Base-by-base conservation (phyloP, 179 eudicot genomes). In the Gypsophila paniculata region DNA sequence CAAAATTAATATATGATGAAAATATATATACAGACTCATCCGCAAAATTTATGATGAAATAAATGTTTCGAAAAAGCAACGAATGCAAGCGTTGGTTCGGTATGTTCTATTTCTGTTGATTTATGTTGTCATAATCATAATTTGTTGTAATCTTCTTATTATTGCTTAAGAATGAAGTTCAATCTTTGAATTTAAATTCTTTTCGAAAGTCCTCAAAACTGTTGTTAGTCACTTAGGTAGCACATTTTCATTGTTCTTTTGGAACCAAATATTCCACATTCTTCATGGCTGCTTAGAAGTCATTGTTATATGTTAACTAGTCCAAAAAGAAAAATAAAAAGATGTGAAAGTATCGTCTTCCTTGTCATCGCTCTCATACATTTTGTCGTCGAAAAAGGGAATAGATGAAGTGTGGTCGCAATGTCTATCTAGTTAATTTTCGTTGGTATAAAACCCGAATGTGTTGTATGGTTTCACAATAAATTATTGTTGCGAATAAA, bases 111-210 rank as follows among this genome's bases (percentile, higher is more conserved):
- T 64, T 5, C 23, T 32, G 25, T 68, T 55, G 55, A 34, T n/a
- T n/a, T n/a, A n/a, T n/a, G n/a, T n/a, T n/a, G 61, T 74, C 54
- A 36, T 69, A 57, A 70, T 74, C 54, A 36, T 64, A 57, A 74
- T 74, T 70, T 74, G 75, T 57, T 74, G 66, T 70, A 73, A 69
- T 78, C 53, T 78, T 70, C 61, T 22, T 38, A 21, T 65, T 39
- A 12, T 78, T 73, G 77, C 74, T 73, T 70, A 63, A 74, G 65
- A 69, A 32, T 78, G 74, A 73, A 76, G 71, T 71, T 64, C 49
- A 54, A 76, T 15, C 22, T 21, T 46, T 34, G 42, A 55, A 78
- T 38, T 78, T 34, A 55, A 55, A 78, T 38, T 78, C 70, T 57
- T 78, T 78, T 78, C 18, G 72, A 62, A 61, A 65, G 72, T 79